Evolutionary conservation across 108 stramenopile species (phyloP), one percentile per base, ranked within the genome.

Genomic region (Fistulifera pelliculosa): DNA sequence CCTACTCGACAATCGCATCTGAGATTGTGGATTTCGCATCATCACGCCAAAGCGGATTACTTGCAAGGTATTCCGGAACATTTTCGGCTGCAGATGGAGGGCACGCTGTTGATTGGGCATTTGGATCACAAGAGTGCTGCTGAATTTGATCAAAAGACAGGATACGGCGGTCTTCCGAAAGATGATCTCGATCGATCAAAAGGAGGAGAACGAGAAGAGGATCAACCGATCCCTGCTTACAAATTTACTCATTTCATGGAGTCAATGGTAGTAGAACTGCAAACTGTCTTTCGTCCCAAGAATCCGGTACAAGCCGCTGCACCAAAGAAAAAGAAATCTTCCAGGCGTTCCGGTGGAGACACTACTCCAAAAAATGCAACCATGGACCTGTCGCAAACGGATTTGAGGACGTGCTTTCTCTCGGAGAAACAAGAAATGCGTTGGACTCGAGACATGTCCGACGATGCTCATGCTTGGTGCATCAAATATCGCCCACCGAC

Each of bases 211-310:
- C 61, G 73, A 51, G 71, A 73, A 42, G 82, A 86, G 45, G 69
- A 70, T 27, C 62, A 1, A 54, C 31, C 31, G 3, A 35, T 83
- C 7, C 61, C 74, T 19, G 77, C 83, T 8, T 41, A 73, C 27
- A 15, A 56, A 8, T 91, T 91, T 64, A 83, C 89, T 14, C 85
- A 91, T 55, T 70, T 77, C 27, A 87, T 91, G 58, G 83, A 87
- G 54, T 71, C 67, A 38, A 13, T 87, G 39, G 69, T 68, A 35
- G 79, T 84, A 21, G 60, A 68, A 31, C 68, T 91, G 50, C 80
- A 71, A 49, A 73, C 76, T 13, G 39, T 73, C 18, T 80, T 65
- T 24, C 64, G 55, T 11, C 68, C 75, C 2, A n/a, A 27, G 13
- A 56, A 38, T 41, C 59, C 45, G 16, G 27, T 42, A 5, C 17